A percentile compares a stretch with the other conserved stretches of the same genome.
Conservation (phyloP, 768 basidiomycete genomes). For the Epithele typhae region DNA sequence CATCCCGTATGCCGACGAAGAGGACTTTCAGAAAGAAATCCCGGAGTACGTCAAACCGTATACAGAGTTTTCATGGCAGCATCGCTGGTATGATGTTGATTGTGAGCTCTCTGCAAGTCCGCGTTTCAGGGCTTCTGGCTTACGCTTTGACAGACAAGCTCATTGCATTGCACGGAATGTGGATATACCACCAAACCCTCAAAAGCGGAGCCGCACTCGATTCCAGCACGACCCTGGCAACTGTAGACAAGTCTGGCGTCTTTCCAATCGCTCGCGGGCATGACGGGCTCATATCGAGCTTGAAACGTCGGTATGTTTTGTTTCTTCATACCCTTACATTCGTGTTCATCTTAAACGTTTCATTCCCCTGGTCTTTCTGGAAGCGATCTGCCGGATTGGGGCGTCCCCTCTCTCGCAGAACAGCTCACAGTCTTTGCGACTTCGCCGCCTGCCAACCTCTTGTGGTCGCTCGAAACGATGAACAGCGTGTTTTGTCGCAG, state of each 20-base stretch:
- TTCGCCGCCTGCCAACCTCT: background rate
- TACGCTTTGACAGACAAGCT: slow-evolving; percentile 36
- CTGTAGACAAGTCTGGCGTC: slow-evolving; percentile 3
- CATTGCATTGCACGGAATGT: slow-evolving; percentile 42
- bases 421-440: background rate
- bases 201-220: no score
- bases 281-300: background rate
- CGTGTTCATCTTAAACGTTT: no score
- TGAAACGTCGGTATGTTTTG: background rate
- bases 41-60: slow-evolving; percentile 27
- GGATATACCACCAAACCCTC: no score
- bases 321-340: no score
- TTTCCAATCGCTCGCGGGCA: background rate
- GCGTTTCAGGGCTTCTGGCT: background rate
- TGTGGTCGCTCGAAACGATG: background rate
- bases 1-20: slow-evolving; percentile 46
- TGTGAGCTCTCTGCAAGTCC: slow-evolving; percentile 29
- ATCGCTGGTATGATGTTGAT: slow-evolving; percentile 38
- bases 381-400: background rate
- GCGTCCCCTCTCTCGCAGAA: background rate
- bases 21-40: slow-evolving; percentile 24
- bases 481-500: background rate
- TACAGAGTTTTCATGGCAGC: slow-evolving; percentile 31
- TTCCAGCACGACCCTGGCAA: slow-evolving; percentile 2
- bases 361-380: no score